Conservation (phyloP, 495 filamentous ascomycete genomes). For the Xylaria nigripes region DNA sequence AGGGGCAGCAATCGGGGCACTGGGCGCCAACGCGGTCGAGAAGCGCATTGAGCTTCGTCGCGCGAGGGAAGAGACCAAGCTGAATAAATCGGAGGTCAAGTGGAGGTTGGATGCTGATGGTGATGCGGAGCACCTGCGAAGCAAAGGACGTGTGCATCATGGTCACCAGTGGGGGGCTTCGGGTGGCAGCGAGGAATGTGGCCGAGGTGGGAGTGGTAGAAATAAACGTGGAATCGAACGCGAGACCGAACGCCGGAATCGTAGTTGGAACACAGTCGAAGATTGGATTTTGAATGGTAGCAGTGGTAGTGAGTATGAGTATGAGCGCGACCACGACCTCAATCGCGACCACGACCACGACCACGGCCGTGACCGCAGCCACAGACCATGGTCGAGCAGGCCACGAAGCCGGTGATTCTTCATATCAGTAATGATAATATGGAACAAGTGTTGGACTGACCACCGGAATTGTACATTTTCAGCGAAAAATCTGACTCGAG, state of each 20-base stretch:
- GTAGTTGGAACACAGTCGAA: constrained; percentile 26
- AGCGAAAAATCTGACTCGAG: too few species aligned
- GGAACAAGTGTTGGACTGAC: too few species aligned
- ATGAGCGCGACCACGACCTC: background rate
- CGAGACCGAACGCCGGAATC: constrained; percentile 21
- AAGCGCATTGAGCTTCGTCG: constrained; percentile 29
- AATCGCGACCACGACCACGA: too few species aligned
- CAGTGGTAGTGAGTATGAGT: constrained; percentile 3
- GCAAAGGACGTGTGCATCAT: constrained; percentile 2
- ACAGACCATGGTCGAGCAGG: constrained; percentile 11
- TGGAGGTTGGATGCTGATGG: constrained; percentile 11
- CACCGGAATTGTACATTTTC: too few species aligned
- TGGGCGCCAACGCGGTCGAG: constrained; percentile 41
- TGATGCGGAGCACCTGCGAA: constrained; percentile 11
- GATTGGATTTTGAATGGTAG: constrained; percentile 23
- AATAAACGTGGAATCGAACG: constrained; percentile 16
- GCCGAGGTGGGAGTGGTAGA: background rate
- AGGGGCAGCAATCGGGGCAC: constrained; percentile 38
- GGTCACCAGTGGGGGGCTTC: constrained; percentile 2
- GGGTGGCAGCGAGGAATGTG: background rate
- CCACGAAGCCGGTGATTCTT: constrained; percentile 11
- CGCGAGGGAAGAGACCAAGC: constrained; percentile 18
- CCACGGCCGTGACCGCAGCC: too few species aligned
- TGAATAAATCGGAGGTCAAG: constrained; percentile 28
- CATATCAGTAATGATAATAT: constrained; percentile 18